These are phyloP conservation scores for Rhodosporidiobolus sp. DNA, from an alignment of 768 basidiomycete genomes.

Conservation along the genomic window DNA sequence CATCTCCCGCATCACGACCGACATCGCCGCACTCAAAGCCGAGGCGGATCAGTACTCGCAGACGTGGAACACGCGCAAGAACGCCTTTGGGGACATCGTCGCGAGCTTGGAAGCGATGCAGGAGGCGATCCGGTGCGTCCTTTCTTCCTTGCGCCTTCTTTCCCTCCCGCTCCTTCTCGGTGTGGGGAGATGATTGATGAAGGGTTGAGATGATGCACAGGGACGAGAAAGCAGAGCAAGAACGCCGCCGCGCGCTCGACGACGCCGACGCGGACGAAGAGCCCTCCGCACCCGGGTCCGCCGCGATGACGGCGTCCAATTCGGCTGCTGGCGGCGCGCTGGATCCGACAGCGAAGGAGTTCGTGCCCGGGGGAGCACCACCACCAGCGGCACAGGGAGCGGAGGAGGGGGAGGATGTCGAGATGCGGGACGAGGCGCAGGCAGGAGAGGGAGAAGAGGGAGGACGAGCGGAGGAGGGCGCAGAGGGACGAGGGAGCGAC, in stretches of 20 bases:
- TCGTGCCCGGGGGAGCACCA: constrained; percentile 12
- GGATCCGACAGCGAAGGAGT: constrained; percentile 24
- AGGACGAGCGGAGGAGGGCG: constrained; percentile 1
- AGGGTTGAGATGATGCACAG: not conserved
- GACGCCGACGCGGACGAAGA: constrained; percentile 24
- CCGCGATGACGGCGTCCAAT: not conserved
- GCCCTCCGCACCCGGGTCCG: not conserved
- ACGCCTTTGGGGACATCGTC: constrained; percentile 32
- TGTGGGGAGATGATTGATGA: too few species aligned
- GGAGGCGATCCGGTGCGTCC: constrained; percentile 34
- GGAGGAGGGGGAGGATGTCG: not conserved
- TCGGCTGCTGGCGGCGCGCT: not conserved
- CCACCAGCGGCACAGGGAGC: not conserved
- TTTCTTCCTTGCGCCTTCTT: too few species aligned
- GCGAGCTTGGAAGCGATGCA: constrained; percentile 16
- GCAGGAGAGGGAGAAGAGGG: not conserved
- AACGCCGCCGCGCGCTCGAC: constrained; percentile 32
- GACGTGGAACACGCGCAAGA: constrained; percentile 22
- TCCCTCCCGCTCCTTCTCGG: not conserved
- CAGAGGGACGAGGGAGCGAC: not conserved
- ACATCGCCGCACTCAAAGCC: constrained; percentile 9
- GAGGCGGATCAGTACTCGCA: constrained; percentile 21
- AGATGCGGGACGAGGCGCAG: constrained; percentile 8
- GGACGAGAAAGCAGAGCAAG: constrained; percentile 38
- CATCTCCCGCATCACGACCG: constrained; percentile 9